Evolutionary conservation across 2,329 filamentous ascomycete genomes (phyloP), one percentile per base, ranked within the genome.

Genomic region (Pochonia chlamydosporia): DNA sequence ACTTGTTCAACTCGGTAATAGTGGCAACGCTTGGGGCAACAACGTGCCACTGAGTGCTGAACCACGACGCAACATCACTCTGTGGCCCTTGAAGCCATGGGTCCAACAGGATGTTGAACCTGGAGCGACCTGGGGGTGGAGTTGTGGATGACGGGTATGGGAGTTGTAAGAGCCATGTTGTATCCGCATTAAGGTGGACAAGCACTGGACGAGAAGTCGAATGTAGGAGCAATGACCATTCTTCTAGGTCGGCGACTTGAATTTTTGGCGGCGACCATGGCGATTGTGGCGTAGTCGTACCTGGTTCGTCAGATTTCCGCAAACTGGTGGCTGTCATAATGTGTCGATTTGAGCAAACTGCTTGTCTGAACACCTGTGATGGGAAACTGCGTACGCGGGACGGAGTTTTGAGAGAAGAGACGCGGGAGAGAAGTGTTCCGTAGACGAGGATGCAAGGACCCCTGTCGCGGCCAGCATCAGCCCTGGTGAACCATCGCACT

Each of bases 131-230:
- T n/a, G 63, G 64, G 35, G 70, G 68, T 41, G 62, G 67, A 20
- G 66, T 56, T 3, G 65, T 64, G 25, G 64, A 62, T 0, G 64
- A 56, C 5, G 79, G 80, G 39, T 75, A 73, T 1, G 82, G 81
- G 8, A 86, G 68, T 50, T 82, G 80, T n/a, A 85, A 65, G 2
- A 86, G 69, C 82, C 82, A 86, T 20, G 76, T 79, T 4, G 80
- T 84, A 63, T 86, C 82, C 54, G 76, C 81, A 60, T 85, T 85
- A 26, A 86, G 69, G 61, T 85, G 82, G 44, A 79, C 76, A 8
- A 87, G 70, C 35, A 85, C 51, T 13, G 69, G 65, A 11, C 63
- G 60, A 3, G 43, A 50, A 3, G 46, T 37, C 25, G 46, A 33
- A 49, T 47, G 53, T 13, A 56, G 56, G 18, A 53, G 46, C 20